These are phyloP conservation scores for Sonneratia caseolaris DNA, from an alignment of 345 rosid species.

Conservation along the genomic window DNA sequence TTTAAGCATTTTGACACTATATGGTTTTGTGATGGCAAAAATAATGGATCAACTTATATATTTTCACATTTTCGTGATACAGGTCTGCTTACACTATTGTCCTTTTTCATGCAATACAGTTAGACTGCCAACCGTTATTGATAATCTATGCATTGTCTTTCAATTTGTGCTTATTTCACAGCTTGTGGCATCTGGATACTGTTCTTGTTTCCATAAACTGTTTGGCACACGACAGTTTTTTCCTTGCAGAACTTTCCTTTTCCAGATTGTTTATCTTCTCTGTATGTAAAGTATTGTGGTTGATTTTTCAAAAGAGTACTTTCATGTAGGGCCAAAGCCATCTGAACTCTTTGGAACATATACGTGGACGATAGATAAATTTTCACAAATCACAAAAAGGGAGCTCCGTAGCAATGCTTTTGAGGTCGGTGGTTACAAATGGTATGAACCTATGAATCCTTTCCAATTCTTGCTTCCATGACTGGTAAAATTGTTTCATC, in stretches of 20 bases:
- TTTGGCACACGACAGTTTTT: not conserved
- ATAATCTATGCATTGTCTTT: too few species aligned
- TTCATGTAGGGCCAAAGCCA: slow-evolving; percentile 55
- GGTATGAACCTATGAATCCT: slow-evolving; percentile 32
- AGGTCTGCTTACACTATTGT: not conserved
- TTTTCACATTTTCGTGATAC: too few species aligned
- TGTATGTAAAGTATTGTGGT: not conserved
- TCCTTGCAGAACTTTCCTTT: not conserved
- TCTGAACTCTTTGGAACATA: slow-evolving; percentile 60
- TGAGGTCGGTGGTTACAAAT: slow-evolving; percentile 88
- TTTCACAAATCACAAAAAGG: slow-evolving; percentile 70
- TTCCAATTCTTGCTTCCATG: too few species aligned
- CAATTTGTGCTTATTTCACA: too few species aligned
- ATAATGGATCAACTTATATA: not conserved
- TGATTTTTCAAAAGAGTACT: not conserved
- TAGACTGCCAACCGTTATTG: not conserved
- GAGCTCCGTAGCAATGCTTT: slow-evolving; percentile 73
- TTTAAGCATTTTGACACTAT: not conserved
- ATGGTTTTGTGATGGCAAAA: not conserved
- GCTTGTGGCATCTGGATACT: too few species aligned
- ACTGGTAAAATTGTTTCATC: not conserved
- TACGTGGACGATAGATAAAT: slow-evolving; percentile 86
- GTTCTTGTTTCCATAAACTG: not conserved
- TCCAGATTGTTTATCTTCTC: not conserved
- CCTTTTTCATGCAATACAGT: not conserved